Conservation (phyloP, 2,329 filamentous ascomycete genomes). For the Lachnellula suecica region DNA sequence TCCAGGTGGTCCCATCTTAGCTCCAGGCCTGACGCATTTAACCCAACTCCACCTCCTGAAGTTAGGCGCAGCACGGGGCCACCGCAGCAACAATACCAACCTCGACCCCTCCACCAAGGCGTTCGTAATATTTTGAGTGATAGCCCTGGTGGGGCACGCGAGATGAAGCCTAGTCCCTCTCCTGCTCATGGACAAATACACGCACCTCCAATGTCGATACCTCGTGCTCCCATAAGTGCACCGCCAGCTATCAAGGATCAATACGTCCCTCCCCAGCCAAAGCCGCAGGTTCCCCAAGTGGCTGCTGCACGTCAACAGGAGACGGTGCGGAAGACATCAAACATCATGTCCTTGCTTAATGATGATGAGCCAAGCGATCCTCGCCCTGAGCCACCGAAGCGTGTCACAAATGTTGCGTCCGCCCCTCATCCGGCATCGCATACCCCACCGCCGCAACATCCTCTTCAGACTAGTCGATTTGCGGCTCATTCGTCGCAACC, state of each 20-base stretch:
- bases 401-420: constrained; percentile 25
- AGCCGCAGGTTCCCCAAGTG: constrained; percentile 33
- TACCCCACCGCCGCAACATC: constrained; percentile 30
- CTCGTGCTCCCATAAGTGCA: constrained; percentile 25
- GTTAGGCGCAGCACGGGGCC: constrained; percentile 22
- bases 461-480: constrained; percentile 31
- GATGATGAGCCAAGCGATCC: constrained; percentile 47
- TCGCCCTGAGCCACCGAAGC: constrained; percentile 32
- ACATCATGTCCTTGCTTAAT: constrained; percentile 61
- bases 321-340: constrained; percentile 59
- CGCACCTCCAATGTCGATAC: constrained; percentile 6
- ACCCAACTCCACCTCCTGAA: constrained; percentile 17
- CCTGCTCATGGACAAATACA: constrained; percentile 8
- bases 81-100: constrained; percentile 26
- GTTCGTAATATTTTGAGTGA: constrained; percentile 27
- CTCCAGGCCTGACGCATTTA: constrained; percentile 25
- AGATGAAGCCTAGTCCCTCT: constrained; percentile 26
- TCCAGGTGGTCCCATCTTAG: constrained; percentile 21
- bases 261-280: constrained; percentile 20
- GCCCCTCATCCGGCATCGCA: constrained; percentile 22
- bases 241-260: constrained; percentile 26
- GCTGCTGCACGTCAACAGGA: constrained; percentile 41
- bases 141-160: constrained; percentile 15
- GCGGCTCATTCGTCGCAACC: constrained; percentile 38
- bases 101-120: constrained; percentile 22